A percentile compares a stretch with the other conserved stretches of the same genome.
Conservation (phyloP, 805 yeast species). For the Metschnikowia lunata region DNA sequence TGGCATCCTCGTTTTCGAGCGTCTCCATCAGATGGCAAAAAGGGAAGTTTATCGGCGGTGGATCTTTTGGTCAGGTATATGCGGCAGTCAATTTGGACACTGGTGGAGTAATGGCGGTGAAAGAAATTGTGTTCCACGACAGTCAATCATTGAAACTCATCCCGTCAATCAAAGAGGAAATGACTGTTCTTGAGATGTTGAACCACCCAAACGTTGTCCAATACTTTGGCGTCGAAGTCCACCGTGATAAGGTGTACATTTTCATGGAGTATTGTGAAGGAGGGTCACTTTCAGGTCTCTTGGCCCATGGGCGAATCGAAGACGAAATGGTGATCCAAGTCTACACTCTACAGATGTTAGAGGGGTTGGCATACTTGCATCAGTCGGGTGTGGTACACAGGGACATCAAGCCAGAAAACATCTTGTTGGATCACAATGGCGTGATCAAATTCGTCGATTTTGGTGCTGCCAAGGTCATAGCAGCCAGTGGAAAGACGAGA, state of each 20-base stretch:
- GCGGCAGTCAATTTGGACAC: conserved; percentile 91
- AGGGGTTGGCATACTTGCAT: conserved; percentile 91
- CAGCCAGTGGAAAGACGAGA: conserved; percentile 50
- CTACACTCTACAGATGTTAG: conserved; percentile 86
- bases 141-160: conserved; percentile 77
- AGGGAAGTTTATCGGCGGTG: conserved; percentile 89
- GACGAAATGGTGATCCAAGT: conserved; percentile 91
- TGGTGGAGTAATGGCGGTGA: conserved; percentile 95
- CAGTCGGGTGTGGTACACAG: conserved; percentile 95
- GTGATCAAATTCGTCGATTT: conserved; percentile 94
- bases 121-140: conserved; percentile 89
- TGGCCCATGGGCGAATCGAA: conserved; percentile 91
- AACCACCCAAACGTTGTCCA: conserved; percentile 96
- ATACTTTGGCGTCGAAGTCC: conserved; percentile 95
- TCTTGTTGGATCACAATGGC: conserved; percentile 84
- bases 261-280: conserved; percentile 98
- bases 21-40: conserved; percentile 97
- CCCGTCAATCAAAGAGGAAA: conserved; percentile 89
- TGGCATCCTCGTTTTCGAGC: conserved; percentile 85
- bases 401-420: conserved; percentile 94
- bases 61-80: conserved; percentile 91
- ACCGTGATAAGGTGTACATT: conserved; percentile 88
- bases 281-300: conserved; percentile 80
- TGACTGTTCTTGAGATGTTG: conserved; percentile 92
- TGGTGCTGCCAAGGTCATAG: conserved; percentile 93